phyloP scores from a whole-genome alignment of 2,329 filamentous ascomycete genomes.

The Thielaviopsis musarum region DNA sequence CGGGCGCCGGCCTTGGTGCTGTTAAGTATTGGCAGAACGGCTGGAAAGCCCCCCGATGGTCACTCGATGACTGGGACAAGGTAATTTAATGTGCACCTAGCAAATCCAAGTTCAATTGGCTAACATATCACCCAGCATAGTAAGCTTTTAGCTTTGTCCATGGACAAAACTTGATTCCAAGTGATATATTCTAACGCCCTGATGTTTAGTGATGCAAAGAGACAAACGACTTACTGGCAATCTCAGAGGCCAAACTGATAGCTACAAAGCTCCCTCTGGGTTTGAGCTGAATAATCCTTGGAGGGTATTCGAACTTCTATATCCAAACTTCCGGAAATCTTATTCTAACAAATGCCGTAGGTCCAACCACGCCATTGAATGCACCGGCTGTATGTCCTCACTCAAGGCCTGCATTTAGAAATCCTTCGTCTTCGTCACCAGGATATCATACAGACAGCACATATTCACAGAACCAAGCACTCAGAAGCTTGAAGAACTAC shows the following conservation, averaged over 20 bases:
- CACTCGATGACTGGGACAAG: conserved; percentile 46
- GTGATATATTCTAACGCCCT: conserved; percentile 7
- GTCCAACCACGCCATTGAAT: conserved; percentile 8
- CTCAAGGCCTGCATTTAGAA: conserved; percentile 11
- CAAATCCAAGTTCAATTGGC: conserved; percentile 8
- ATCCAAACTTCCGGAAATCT: not conserved
- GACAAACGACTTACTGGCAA: conserved; percentile 43
- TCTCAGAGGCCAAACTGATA: conserved; percentile 40
- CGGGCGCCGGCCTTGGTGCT: conserved; percentile 39
- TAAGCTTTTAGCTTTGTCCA: conserved; percentile 19
- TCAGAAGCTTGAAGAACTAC: not conserved
- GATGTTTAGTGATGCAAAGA: conserved; percentile 44
- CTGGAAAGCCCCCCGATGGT: conserved; percentile 42
- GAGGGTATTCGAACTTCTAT: conserved; percentile 29
- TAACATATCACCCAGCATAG: conserved; percentile 33
- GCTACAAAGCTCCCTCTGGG: conserved; percentile 35
- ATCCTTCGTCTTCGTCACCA: conserved; percentile 11
- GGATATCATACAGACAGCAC: conserved; percentile 10
- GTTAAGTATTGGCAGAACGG: conserved; percentile 42
- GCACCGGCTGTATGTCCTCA: no score
- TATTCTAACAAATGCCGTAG: not conserved
- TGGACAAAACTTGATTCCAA: not conserved
- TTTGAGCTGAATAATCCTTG: conserved; percentile 48
- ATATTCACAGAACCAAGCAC: conserved; percentile 11
- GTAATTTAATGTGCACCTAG: conserved; percentile 22